Evolutionary conservation across 2,329 filamentous ascomycete genomes (phyloP), one percentile per base, ranked within the genome.

Genomic region (Microcyclosporella mali): DNA sequence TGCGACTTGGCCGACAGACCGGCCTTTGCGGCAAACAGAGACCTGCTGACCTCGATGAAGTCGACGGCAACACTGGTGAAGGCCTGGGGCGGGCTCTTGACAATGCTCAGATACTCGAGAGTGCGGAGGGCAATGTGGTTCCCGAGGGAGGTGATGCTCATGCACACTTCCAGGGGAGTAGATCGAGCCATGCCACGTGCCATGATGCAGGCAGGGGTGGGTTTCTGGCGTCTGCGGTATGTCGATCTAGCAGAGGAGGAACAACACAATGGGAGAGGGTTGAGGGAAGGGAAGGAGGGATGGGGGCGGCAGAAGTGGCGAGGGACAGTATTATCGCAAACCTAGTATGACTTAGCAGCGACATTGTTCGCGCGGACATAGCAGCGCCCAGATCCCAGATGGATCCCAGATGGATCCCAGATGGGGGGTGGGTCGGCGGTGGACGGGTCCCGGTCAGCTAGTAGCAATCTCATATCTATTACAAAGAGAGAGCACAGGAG

Each of bases 11-110:
- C 21, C n/a, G 66, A 63, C 40, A 85, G 70, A 4, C 82, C 82
- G 16, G 78, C 74, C 61, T 84, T 80, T 48, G 85, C 79, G n/a
- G 78, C 75, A 70, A 80, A 83, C 32, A 85, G 68, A 32, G 80
- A 75, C 41, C 79, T 74, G 59, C 77, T 82, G 4, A 79, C 77
- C 43, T 84, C 80, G 45, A 86, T 72, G 56, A 85, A 84, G 50
- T 82, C 79, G 48, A 75, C 73, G 8, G 81, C 79, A 15, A 85
- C 70, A 18, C 70, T 66, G 45, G 76, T 73, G 59, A 82, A 78
- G 25, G 76, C 75, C 39, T 72, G 65, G 0, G 74, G 73, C 28
- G 74, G 69, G 28, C 72, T 65, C 53, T 77, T 78, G 45, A 73
- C 70, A 3, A 74, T 71, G 41, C 74, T 76, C 16, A 82, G 69